phyloP scores from a whole-genome alignment of 2,329 filamentous ascomycete genomes.

The Lachnellula arida region DNA sequence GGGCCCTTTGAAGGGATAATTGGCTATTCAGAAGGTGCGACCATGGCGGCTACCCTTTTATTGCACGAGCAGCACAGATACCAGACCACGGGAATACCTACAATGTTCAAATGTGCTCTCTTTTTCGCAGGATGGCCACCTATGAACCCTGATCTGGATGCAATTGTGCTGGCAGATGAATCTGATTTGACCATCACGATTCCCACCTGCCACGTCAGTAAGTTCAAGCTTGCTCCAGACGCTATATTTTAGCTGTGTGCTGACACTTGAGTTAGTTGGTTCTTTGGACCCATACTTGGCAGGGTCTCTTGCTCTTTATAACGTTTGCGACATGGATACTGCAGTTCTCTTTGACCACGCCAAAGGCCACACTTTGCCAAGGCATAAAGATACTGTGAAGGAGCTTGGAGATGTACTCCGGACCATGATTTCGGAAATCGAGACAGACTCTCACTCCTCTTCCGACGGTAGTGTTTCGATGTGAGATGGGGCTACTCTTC shows the following conservation, averaged over 20 bases:
- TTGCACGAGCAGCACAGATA: constrained; percentile 44
- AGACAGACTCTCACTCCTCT: neutral
- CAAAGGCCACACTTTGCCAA: constrained; percentile 59
- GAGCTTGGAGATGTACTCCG: constrained; percentile 32
- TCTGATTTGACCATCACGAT: constrained; percentile 47
- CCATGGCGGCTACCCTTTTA: constrained; percentile 49
- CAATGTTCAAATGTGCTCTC: constrained; percentile 40
- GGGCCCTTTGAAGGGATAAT: constrained; percentile 50
- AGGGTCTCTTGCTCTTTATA: constrained; percentile 58
- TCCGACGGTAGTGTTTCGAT: neutral
- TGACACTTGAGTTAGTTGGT: constrained; percentile 37
- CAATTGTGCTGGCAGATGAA: constrained; percentile 48
- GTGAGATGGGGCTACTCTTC: neutral
- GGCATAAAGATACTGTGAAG: constrained; percentile 38
- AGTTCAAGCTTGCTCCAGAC: constrained; percentile 21
- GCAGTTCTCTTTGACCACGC: constrained; percentile 61
- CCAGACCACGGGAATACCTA: constrained; percentile 28
- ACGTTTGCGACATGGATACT: constrained; percentile 57
- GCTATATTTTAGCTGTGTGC: neutral
- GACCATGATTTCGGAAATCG: constrained; percentile 17
- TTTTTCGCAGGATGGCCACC: constrained; percentile 53
- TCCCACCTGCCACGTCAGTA: constrained; percentile 49
- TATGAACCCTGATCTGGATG: constrained; percentile 40
- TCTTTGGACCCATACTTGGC: constrained; percentile 58
- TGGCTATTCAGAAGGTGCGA: constrained; percentile 58